Evolutionary conservation across 2,329 filamentous ascomycete species (phyloP), one percentile per base, ranked within the genome.

Genomic region (Dendrostoma leiphaemia): DNA sequence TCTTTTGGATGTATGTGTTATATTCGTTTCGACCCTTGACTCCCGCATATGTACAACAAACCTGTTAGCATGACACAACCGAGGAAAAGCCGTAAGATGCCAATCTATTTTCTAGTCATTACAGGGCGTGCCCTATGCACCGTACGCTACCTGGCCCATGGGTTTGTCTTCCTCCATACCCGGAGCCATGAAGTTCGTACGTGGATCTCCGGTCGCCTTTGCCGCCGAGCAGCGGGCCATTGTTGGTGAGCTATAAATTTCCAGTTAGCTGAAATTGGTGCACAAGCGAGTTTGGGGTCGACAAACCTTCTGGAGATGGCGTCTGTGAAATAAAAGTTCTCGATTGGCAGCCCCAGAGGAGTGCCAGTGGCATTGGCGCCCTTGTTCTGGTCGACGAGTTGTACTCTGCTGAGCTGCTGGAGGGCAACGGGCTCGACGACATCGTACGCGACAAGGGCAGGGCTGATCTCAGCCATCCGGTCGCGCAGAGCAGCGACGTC

Each of bases 301-400:
- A 77, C 85, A 72, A 78, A 94, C 91, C 91, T 97, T 82, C 94
- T 87, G 35, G 92, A 96, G 72, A 99, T 97, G 55, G 88, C 85
- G 74, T 99, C 93, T 71, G 94, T 99, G 75, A 97, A 96, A 78
- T 92, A 99, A 74, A 99, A 99, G 79, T 99, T 90, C 66, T 96
- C 86, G 64, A 99, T 90, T 54, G 89, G 85, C 74, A 89, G 90
- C 79, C 86, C 90, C 66, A 99, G 80, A 28, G 89, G 84, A 64
- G 80, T 74, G n/a, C 85, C 86, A 37, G 78, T 87, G n/a, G 81
- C 66, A 74, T 90, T 88, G 48, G 84, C 75, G 45, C 90, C 91
- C 83, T 94, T 96, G 80, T 97, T 97, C 74, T 95, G 90, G 69
- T 97, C 94, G 50, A 96, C 90, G 54, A 99, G 80, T 74, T 97